A percentile compares a stretch with the other conserved stretches of the same genome.
Conservation (phyloP, 768 basidiomycete genomes). For the Boletus subcaerulescens region DNA sequence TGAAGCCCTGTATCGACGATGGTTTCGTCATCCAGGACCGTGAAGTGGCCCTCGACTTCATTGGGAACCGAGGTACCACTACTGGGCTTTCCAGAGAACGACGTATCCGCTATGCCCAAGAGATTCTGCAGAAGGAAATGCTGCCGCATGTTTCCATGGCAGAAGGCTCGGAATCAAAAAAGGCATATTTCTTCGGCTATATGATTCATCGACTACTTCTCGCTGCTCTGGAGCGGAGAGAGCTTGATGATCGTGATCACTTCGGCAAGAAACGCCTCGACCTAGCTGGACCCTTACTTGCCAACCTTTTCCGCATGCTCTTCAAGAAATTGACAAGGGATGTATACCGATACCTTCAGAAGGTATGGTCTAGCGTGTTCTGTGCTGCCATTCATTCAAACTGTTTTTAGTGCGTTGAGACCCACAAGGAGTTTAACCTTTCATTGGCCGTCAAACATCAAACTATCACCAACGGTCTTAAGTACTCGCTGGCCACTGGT, state of each 20-base stretch:
- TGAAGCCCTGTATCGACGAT: slow-evolving; percentile 98
- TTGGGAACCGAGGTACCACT: slow-evolving; percentile 96
- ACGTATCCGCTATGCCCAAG: slow-evolving; percentile 93
- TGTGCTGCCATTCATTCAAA: background rate
- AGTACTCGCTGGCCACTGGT: slow-evolving; percentile 96
- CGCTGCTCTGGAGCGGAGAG: slow-evolving; percentile 90
- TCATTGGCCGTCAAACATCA: slow-evolving; percentile 91
- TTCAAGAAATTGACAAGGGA: slow-evolving; percentile 97
- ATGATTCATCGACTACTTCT: slow-evolving; percentile 97
- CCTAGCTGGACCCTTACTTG: slow-evolving; percentile 90
- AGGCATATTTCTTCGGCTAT: slow-evolving; percentile 99
- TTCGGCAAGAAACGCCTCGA: slow-evolving; percentile 98
- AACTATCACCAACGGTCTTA: slow-evolving; percentile 96
- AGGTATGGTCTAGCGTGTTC: slow-evolving; percentile 49
- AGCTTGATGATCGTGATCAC: slow-evolving; percentile 98
- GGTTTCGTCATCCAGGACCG: slow-evolving; percentile 98
- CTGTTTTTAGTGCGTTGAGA: slow-evolving; percentile 81
- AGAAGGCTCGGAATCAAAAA: slow-evolving; percentile 95
- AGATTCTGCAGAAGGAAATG: slow-evolving; percentile 99
- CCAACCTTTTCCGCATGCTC: slow-evolving; percentile 97
- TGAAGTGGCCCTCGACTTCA: slow-evolving; percentile 95
- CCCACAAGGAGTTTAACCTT: slow-evolving; percentile 92
- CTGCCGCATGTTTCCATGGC: slow-evolving; percentile 95
- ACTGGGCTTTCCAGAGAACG: slow-evolving; percentile 89
- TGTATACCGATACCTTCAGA: slow-evolving; percentile 95